Percentiles rank a stretch among this genome's conserved stretches.
Evolutionary conservation across 73 alveolate species (phyloP).

Genomic region (Blepharisma stoltei): DNA sequence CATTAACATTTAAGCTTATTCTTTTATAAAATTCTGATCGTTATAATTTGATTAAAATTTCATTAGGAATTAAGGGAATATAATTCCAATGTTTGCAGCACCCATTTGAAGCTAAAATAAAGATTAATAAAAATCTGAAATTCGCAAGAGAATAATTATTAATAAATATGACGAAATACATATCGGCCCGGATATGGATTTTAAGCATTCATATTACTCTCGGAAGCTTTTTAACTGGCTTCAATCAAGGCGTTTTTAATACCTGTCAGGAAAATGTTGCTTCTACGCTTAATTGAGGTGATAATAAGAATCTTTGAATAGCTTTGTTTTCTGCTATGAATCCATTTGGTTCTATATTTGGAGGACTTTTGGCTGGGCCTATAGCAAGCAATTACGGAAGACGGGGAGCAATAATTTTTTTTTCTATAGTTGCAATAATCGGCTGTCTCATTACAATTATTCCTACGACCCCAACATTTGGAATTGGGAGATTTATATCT

Average conservation of each 20-base stretch:
- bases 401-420: not conserved
- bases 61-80: too few species aligned
- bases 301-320: not conserved
- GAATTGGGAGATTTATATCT: not conserved
- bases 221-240: not conserved
- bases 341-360: not conserved
- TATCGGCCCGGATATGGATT: not conserved
- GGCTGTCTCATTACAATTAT: constrained; percentile 14
- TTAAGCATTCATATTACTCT: not conserved
- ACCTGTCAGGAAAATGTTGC: not conserved
- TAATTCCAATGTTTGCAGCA: too few species aligned
- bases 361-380: not conserved
- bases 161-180: too few species aligned
- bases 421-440: not conserved
- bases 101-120: too few species aligned
- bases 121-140: too few species aligned
- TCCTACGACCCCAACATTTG: not conserved
- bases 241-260: not conserved
- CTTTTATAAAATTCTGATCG: too few species aligned
- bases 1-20: too few species aligned
- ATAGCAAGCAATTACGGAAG: not conserved
- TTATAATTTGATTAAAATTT: too few species aligned
- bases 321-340: not conserved
- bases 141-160: too few species aligned
- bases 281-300: not conserved